Percentiles rank a stretch among this genome's conserved stretches.
phyloP scores from a whole-genome alignment of 306 rosid genomes.

The Medicago truncatula region DNA sequence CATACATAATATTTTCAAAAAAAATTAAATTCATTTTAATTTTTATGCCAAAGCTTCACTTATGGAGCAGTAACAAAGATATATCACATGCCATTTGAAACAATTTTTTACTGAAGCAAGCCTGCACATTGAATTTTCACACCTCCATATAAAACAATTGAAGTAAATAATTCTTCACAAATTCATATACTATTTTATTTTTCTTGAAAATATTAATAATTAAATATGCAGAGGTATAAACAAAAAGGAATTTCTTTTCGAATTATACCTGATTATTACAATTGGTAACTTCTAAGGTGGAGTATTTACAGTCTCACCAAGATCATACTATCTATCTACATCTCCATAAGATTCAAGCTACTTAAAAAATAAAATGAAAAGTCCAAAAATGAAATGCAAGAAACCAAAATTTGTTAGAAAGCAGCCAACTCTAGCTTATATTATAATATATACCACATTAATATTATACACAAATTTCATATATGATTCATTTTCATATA shows the following conservation, averaged over 20 bases:
- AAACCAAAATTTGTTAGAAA: not conserved
- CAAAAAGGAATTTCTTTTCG: not conserved
- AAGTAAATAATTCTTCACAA: too few species aligned
- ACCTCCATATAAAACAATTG: too few species aligned
- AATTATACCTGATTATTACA: not conserved
- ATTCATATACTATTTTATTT: too few species aligned
- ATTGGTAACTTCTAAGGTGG: not conserved
- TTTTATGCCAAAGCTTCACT: too few species aligned
- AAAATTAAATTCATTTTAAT: too few species aligned
- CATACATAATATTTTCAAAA: too few species aligned
- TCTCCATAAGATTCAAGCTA: not conserved
- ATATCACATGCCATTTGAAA: too few species aligned
- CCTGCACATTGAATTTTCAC: too few species aligned
- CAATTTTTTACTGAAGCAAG: too few species aligned
- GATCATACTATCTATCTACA: not conserved
- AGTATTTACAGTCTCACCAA: slow-evolving; percentile 20
- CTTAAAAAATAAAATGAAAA: not conserved
- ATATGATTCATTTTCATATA: not conserved
- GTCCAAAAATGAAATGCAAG: not conserved
- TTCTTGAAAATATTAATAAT: too few species aligned
- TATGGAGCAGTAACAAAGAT: too few species aligned
- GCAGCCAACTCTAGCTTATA: not conserved
- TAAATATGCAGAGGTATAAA: too few species aligned
- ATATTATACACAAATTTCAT: not conserved
- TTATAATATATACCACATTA: not conserved